These are phyloP conservation scores for Capronia epimyces DNA, from an alignment of 2,329 filamentous ascomycete species.

Conservation along the genomic window DNA sequence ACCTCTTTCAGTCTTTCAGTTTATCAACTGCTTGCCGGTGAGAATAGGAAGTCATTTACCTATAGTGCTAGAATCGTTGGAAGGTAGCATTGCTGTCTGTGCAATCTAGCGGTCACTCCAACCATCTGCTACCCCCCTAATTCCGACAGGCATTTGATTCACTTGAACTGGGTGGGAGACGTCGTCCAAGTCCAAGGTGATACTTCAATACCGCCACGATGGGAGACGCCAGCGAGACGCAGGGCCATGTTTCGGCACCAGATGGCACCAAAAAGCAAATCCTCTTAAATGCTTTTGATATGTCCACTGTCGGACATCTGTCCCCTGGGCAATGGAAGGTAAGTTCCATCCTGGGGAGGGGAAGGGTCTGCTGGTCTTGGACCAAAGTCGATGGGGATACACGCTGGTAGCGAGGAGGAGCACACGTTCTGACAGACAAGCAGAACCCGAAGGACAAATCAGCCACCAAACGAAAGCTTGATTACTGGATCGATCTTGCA, in stretches of 20 bases:
- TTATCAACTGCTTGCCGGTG: no score
- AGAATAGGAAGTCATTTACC: no score
- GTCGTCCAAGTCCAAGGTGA: no score
- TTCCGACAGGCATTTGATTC: no score
- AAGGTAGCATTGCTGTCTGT: no score
- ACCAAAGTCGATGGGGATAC: not conserved
- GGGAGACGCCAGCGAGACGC: not conserved
- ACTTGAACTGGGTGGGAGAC: no score
- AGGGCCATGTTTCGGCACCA: not conserved
- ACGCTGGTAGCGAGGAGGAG: not conserved
- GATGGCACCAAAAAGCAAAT: slow-evolving; percentile 47
- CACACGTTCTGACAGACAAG: not conserved
- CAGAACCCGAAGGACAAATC: slow-evolving; percentile 58
- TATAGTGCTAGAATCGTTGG: no score
- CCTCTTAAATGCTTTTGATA: slow-evolving; percentile 60
- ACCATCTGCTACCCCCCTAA: no score
- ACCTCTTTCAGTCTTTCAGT: no score
- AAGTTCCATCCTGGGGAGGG: slow-evolving; percentile 8
- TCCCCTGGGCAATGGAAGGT: slow-evolving; percentile 65
- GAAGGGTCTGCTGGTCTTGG: not conserved
- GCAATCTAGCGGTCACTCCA: no score
- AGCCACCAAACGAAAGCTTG: slow-evolving; percentile 51
- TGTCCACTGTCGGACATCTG: slow-evolving; percentile 60
- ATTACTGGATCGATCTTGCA: slow-evolving; percentile 54
- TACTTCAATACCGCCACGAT: no score